Base-by-base conservation (phyloP, 495 filamentous ascomycete genomes). In the Xylaria curta region DNA sequence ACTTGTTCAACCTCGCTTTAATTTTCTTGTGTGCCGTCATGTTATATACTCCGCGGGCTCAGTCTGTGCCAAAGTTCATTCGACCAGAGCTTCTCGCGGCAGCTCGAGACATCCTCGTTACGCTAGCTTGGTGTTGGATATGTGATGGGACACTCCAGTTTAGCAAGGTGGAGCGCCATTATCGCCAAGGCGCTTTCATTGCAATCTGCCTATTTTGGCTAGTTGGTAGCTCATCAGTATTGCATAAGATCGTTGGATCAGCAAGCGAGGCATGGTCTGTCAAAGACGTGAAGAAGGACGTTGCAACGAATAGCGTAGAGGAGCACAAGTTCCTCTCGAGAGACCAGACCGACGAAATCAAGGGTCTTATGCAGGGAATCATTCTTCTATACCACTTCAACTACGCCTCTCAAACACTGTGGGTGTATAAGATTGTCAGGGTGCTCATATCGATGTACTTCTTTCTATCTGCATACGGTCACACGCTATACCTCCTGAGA, bases 331-430 rank as follows among this genome's bases (percentile, higher is more conserved):
- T 86, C 68, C 80, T 91, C 19, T 82, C 83, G 8, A 79, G 87
- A 71, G 78, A 85, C 21, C 89, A 90, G 72, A 88, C 86, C 4
- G 83, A 90, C 72, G 89, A 91, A 75, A 89, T 87, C 84, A 91
- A 91, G 80, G 89, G 89, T 19, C 86, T 88, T 83, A 88, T 91
- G 87, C 89, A 90, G 70, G 78, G 85, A 61, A 71, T 87, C 28
- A 84, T 91, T 24, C 79, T 91, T 31, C 80, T 88, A 38, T 90
- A 89, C 74, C 85, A 89, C 70, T 91, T 87, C 71, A 86, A 86
- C 53, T 81, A 84, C 36, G 87, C 83, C 31, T 88, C 87, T 10
- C 82, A 80, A 59, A 70, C 79, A 3, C 74, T 89, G 1, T 81
- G 81, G 76, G 83, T 90, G 51, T 90, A 90, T 72, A 73, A 87